Evolutionary conservation across 352 stramenopile species (phyloP).

Genomic region (Ophiocytium majus): DNA sequence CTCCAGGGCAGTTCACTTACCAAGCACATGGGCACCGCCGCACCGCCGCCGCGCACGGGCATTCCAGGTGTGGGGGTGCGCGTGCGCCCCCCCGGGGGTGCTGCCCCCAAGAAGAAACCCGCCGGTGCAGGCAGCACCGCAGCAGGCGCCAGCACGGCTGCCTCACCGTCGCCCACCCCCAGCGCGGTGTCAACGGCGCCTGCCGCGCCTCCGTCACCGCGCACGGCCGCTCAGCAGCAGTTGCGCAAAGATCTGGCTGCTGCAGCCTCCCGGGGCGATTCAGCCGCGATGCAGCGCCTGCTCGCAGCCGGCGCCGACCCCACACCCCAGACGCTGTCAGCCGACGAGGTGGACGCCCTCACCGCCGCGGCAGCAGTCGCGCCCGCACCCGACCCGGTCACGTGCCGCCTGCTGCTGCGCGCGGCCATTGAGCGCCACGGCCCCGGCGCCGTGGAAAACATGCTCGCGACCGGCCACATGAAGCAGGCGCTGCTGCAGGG

Average conservation of each 20-base stretch:
- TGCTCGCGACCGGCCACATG: not conserved
- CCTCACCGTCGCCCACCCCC: too few species aligned
- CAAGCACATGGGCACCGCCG: too few species aligned
- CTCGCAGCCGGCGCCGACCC: not conserved
- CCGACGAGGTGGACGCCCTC: not conserved
- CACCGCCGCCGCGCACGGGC: too few species aligned
- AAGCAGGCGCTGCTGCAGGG: not conserved
- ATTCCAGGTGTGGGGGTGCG: too few species aligned
- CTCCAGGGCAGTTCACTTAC: too few species aligned
- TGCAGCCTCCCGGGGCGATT: not conserved
- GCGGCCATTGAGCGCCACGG: not conserved
- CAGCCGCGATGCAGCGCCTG: not conserved
- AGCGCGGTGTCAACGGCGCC: too few species aligned
- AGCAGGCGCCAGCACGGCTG: too few species aligned
- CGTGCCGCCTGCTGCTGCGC: not conserved
- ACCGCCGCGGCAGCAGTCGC: not conserved
- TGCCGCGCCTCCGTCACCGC: not conserved
- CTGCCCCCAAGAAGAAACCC: too few species aligned
- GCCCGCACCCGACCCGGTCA: not conserved
- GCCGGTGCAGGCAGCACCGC: too few species aligned
- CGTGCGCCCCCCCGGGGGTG: too few species aligned
- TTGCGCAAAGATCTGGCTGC: not conserved
- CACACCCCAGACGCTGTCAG: not conserved
- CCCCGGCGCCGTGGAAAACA: not conserved
- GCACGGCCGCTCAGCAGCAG: not conserved